Percentiles rank a stretch among this genome's conserved stretches.
phyloP scores from a whole-genome alignment of 495 filamentous ascomycete genomes.

The Xylaria flabelliformis region DNA sequence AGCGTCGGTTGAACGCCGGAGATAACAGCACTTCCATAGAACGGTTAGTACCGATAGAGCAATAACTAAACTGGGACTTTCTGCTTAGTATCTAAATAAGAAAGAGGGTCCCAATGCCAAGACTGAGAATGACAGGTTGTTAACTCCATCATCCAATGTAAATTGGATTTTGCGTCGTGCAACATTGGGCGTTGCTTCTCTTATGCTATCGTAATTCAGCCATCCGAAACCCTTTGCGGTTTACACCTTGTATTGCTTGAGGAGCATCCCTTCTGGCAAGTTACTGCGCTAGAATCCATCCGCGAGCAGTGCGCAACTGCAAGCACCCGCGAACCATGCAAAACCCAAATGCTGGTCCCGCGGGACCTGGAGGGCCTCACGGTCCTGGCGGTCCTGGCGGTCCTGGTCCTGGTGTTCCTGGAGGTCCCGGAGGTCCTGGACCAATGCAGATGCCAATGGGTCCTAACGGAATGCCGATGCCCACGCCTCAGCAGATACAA shows the following conservation, averaged over 20 bases:
- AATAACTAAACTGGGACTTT: background rate
- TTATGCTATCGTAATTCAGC: background rate
- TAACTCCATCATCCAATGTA: slow-evolving; percentile 23
- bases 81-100: background rate
- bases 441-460: slow-evolving; percentile 12
- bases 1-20: too few species aligned
- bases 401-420: slow-evolving; percentile 20
- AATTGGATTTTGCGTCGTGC: slow-evolving; percentile 10
- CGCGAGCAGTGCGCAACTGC: slow-evolving; percentile 1
- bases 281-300: background rate
- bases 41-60: background rate
- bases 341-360: slow-evolving; percentile 33
- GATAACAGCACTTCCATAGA: background rate
- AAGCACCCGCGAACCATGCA: slow-evolving; percentile 31
- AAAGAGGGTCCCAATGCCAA: slow-evolving; percentile 17
- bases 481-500: slow-evolving; percentile 83
- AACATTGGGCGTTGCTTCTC: slow-evolving; percentile 7
- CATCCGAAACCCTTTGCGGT: background rate
- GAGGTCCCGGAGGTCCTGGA: slow-evolving; percentile 10
- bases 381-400: slow-evolving; percentile 34
- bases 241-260: background rate
- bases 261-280: background rate
- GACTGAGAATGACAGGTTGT: slow-evolving; percentile 44
- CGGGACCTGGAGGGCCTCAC: slow-evolving; percentile 29
- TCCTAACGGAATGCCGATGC: slow-evolving; percentile 58